Percentiles rank a stretch among this genome's conserved stretches.
Conservation (phyloP, 1,139 yeast genomes). For the Komagataea norvegica region DNA sequence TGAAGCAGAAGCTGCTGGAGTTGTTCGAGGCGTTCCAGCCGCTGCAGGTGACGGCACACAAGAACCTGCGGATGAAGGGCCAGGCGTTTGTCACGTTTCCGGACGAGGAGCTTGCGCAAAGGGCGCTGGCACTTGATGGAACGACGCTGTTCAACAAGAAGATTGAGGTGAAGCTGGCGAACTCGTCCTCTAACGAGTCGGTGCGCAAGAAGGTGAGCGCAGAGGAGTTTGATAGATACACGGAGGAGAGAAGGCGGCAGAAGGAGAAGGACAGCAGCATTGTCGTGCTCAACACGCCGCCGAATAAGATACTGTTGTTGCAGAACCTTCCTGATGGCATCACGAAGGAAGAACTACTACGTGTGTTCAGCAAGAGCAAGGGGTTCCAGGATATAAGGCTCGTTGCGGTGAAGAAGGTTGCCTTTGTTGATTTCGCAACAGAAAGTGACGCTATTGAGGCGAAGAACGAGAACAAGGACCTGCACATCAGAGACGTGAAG, state of each 20-base stretch:
- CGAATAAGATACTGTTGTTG: conserved; percentile 64
- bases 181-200: conserved; percentile 28
- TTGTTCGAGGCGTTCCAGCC: conserved; percentile 46
- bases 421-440: conserved; percentile 72
- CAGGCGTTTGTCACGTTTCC: conserved; percentile 81
- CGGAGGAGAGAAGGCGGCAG: conserved; percentile 19
- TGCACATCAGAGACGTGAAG: conserved; percentile 33
- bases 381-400: conserved; percentile 66
- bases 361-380: conserved; percentile 41
- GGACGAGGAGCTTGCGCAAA: conserved; percentile 38
- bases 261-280: conserved; percentile 26
- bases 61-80: conserved; percentile 63
- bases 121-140: conserved; percentile 47
- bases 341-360: conserved; percentile 39
- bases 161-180: conserved; percentile 43
- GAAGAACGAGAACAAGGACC: conserved; percentile 33
- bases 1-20: conserved; percentile 41
- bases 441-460: conserved; percentile 47
- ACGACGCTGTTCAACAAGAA: conserved; percentile 49
- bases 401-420: conserved; percentile 64
- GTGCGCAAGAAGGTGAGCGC: conserved; percentile 16
- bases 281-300: conserved; percentile 40
- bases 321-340: conserved; percentile 56
- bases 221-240: conserved; percentile 17
- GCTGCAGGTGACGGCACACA: conserved; percentile 53